These are phyloP conservation scores for Aspergillus latus DNA, from an alignment of 2,329 filamentous ascomycete species.

Conservation along the genomic window DNA sequence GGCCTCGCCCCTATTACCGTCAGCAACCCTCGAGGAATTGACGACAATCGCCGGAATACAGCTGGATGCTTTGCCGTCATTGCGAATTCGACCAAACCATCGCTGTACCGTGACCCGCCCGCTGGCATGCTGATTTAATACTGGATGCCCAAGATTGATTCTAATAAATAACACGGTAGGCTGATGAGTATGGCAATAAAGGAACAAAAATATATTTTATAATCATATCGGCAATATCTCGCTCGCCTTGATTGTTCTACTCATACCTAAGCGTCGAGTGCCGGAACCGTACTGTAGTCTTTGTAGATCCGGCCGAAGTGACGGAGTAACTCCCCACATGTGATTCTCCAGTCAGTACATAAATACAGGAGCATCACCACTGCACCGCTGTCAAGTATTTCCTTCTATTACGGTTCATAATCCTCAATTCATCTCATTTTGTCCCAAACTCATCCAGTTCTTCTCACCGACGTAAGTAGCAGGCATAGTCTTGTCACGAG, in stretches of 20 bases:
- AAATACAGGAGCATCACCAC: conserved; percentile 4
- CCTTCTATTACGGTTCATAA: conserved; percentile 2
- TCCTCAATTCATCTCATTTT: neutral
- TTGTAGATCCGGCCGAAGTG: neutral
- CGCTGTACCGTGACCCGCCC: neutral
- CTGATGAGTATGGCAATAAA: neutral
- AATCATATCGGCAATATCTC: neutral
- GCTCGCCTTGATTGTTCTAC: neutral
- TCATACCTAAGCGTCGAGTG: neutral
- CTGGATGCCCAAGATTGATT: neutral
- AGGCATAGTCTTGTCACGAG: conserved; percentile 4
- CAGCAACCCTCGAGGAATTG: conserved; percentile 7
- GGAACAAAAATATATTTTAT: neutral
- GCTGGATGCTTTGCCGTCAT: neutral
- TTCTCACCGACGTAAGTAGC: conserved; percentile 14
- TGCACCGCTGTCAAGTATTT: neutral
- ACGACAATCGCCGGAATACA: conserved; percentile 28
- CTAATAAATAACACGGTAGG: neutral
- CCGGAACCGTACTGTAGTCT: neutral
- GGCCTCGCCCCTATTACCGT: conserved; percentile 16
- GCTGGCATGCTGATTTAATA: neutral
- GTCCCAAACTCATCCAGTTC: neutral
- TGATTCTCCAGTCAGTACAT: conserved; percentile 17
- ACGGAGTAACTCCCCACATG: conserved; percentile 20
- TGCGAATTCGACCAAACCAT: neutral